These are phyloP conservation scores for Phellinidium pouzarii DNA, from an alignment of 1,284 basidiomycete genomes.

Conservation along the genomic window DNA sequence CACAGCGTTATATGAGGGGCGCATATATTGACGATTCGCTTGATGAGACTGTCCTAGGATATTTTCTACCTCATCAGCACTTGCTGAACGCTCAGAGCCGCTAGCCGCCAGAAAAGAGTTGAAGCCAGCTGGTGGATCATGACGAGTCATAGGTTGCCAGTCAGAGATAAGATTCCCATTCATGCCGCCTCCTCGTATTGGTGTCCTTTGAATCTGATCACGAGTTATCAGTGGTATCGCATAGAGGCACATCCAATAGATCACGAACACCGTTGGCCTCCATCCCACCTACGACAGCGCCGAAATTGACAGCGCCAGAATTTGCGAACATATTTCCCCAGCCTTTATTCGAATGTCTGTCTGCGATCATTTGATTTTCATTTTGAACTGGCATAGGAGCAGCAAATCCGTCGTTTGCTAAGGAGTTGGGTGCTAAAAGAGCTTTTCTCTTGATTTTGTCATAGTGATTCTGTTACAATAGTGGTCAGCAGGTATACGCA, in stretches of 20 bases:
- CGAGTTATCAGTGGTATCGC: not conserved
- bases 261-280: slow-evolving; percentile 53
- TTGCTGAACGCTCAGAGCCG: slow-evolving; percentile 57
- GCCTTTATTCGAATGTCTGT: slow-evolving; percentile 16
- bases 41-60: slow-evolving; percentile 35
- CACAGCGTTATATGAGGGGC: slow-evolving; percentile 3
- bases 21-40: slow-evolving; percentile 17
- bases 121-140: not conserved
- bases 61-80: slow-evolving; percentile 62
- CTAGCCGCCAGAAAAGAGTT: slow-evolving; percentile 19
- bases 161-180: slow-evolving; percentile 9
- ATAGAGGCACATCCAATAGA: not conserved
- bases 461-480: slow-evolving; percentile 45
- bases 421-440: slow-evolving; percentile 39
- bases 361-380: slow-evolving; percentile 20
- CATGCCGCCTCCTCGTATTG: slow-evolving; percentile 8
- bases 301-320: slow-evolving; percentile 37
- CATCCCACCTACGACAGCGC: slow-evolving; percentile 60
- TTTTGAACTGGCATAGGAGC: slow-evolving; percentile 13
- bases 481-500: not conserved
- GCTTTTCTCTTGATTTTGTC: slow-evolving; percentile 76
- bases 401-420: slow-evolving; percentile 14
- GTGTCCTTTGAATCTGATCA: slow-evolving; percentile 19
- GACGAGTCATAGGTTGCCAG: slow-evolving; percentile 13
- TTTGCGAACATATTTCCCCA: slow-evolving; percentile 22